Conservation (phyloP, 371 early-diverging fungal species). For the Gilbertella persicaria region DNA sequence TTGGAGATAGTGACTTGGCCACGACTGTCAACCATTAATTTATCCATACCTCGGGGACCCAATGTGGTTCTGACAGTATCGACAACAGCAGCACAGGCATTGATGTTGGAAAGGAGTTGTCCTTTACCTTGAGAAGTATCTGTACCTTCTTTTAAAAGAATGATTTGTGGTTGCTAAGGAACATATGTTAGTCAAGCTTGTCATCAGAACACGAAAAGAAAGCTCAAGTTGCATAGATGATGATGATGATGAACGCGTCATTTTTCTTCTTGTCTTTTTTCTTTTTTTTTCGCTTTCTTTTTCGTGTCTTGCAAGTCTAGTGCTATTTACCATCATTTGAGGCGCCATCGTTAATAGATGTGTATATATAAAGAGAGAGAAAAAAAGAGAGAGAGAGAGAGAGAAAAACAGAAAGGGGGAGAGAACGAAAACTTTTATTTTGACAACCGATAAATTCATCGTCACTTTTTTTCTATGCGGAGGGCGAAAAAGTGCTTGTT, state of each 20-base stretch:
- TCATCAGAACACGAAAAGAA: not conserved
- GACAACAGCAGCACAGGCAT: slow-evolving; percentile 94
- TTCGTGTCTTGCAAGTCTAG: not conserved
- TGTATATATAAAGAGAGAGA: slow-evolving; percentile 2
- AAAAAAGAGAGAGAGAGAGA: slow-evolving; percentile 3
- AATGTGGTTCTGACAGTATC: slow-evolving; percentile 97
- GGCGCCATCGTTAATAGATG: slow-evolving; percentile 13
- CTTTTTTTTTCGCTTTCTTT: not conserved
- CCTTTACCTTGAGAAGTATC: slow-evolving; percentile 99
- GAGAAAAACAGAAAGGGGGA: not conserved
- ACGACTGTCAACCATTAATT: slow-evolving; percentile 95
- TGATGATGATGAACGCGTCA: not conserved
- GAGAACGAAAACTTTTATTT: not conserved
- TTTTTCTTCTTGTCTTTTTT: not conserved
- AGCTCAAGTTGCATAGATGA: not conserved
- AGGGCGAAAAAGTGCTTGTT: no score
- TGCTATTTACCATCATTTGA: slow-evolving; percentile 17
- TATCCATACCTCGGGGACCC: slow-evolving; percentile 99
- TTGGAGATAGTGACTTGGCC: slow-evolving; percentile 98
- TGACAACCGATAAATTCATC: not conserved
- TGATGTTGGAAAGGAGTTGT: slow-evolving; percentile 98
- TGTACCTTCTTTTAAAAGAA: slow-evolving; percentile 98
- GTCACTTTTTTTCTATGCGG: not conserved
- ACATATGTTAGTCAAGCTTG: not conserved
- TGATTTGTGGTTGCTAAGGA: slow-evolving; percentile 94